phyloP scores from a whole-genome alignment of 129 eudicot species.

The Kitagawia praeruptora region DNA sequence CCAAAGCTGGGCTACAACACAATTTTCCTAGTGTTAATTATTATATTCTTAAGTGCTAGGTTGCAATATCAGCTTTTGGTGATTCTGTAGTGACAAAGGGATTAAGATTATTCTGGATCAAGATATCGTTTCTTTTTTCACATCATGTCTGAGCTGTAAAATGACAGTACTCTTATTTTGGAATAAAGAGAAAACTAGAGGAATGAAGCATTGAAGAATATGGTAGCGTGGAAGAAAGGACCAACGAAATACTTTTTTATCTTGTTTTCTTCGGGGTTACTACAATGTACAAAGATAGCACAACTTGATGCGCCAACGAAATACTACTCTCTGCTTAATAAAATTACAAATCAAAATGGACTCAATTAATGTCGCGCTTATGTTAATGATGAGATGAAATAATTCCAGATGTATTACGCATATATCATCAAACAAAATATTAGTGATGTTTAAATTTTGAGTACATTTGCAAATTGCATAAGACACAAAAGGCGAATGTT shows the following conservation, averaged over 20 bases:
- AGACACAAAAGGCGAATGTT: neutral
- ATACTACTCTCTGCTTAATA: neutral
- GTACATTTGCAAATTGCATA: neutral
- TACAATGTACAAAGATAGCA: neutral
- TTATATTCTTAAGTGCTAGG: neutral
- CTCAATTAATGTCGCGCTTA: too few species aligned
- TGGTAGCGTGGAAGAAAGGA: neutral
- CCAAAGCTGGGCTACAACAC: neutral
- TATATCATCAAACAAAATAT: neutral
- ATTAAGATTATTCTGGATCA: neutral
- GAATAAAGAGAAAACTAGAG: neutral
- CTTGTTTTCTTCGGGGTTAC: neutral
- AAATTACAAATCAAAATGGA: too few species aligned
- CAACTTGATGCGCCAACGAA: neutral
- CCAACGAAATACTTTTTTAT: neutral
- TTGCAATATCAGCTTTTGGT: neutral
- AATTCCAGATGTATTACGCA: neutral
- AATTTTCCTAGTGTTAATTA: neutral
- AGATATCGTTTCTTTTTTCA: neutral
- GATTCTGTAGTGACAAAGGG: neutral
- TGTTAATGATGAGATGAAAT: neutral
- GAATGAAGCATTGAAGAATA: neutral
- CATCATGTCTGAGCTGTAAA: neutral
- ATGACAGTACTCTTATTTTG: neutral
- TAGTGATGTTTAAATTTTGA: neutral